These are phyloP conservation scores for Stevia rebaudiana DNA, from an alignment of 140 eudicot species.

Conservation along the genomic window DNA sequence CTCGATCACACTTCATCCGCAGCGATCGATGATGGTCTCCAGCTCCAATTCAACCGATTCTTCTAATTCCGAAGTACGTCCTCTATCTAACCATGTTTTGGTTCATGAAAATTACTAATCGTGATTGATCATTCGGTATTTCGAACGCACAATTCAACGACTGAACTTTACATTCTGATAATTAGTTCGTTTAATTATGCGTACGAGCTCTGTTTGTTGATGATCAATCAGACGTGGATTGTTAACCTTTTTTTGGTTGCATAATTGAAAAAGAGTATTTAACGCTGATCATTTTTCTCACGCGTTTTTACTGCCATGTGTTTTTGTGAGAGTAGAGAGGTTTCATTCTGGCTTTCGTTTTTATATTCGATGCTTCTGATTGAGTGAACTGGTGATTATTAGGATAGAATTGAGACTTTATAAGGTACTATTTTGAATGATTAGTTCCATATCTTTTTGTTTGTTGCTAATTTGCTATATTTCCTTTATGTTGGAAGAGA, in stretches of 20 bases:
- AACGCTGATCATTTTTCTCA: slow-evolving; percentile 1
- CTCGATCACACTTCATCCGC: neutral
- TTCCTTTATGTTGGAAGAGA: neutral
- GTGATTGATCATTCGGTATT: neutral
- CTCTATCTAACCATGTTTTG: neutral
- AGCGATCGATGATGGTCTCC: slow-evolving; percentile 30
- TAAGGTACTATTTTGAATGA: neutral
- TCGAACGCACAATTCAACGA: neutral
- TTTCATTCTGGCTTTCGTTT: neutral
- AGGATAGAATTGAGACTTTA: neutral
- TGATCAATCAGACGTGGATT: neutral
- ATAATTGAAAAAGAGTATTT: neutral
- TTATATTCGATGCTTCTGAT: neutral
- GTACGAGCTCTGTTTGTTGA: neutral
- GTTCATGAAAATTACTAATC: neutral
- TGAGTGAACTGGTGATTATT: neutral
- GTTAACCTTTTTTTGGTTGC: neutral
- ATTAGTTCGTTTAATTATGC: neutral
- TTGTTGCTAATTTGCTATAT: neutral
- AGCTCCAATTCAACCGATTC: slow-evolving; percentile 30
- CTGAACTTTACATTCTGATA: slow-evolving; percentile 1
- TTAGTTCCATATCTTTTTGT: neutral
- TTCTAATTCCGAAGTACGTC: slow-evolving; percentile 30
- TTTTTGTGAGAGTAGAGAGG: neutral
- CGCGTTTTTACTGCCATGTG: neutral